Evolutionary conservation across 2,329 filamentous ascomycete species (phyloP), one percentile per base, ranked within the genome.

Genomic region (Penicillium sp.): DNA sequence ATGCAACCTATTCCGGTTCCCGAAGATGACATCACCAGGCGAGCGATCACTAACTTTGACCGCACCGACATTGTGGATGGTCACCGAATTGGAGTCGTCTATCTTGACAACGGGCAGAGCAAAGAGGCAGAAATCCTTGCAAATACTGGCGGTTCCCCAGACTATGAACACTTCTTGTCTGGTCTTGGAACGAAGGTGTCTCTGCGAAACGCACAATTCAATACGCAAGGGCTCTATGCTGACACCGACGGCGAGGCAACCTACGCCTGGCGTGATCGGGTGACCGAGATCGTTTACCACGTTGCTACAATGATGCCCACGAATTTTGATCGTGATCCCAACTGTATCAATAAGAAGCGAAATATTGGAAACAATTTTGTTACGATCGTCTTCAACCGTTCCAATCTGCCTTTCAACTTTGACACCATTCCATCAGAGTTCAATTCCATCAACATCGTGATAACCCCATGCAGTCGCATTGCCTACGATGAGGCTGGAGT

Each of bases 301-400:
- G 89, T 98, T 57, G 92, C 91, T 5, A 99, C 94, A 4, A 93
- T 98, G 83, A 99, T 99, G 95, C 95, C 95, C 1, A 97, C 92
- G 10, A 86, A 96, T 72, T 80, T 89, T 14, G 87, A 92, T 57
- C 84, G 86, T 33, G 93, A 97, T 69, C 86, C 89, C 10, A 84
- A 87, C 63, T 92, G 89, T 71, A 88, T 89, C 63, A 84, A 87
- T 75, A 99, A 99, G 81, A 99, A 99, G 78, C 85, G 88, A 2
- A 96, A 98, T 72, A 95, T 98, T 62, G 95, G 95, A 60, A 99
- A 99, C 73, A 95, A 98, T 76, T 96, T 92, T 75, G 95, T 99
- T 73, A 98, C 97, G 74, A 96, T 99, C 68, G 89, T 99, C 60
- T 99, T 96, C 83, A 99, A 99, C 75, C 92, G 96, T 71, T 97